Base-by-base conservation (phyloP, 2,329 filamentous ascomycete genomes). In the Cordyceps tenuipes region DNA sequence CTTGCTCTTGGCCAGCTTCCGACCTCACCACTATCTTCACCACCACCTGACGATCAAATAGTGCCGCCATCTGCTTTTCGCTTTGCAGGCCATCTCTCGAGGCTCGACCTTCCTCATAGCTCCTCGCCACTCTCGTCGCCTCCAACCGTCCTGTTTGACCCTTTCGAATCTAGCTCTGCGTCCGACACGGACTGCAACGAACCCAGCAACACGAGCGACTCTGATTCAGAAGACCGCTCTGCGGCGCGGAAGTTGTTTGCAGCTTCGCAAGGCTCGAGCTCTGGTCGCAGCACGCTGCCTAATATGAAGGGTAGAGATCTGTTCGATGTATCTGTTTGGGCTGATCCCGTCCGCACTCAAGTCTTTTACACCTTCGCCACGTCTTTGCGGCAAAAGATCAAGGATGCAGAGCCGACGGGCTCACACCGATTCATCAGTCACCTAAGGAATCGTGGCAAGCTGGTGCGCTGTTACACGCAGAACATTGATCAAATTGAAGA, bases 401-500 rank as follows among this genome's bases (percentile, higher is more conserved):
- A 76, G 44, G 79, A 81, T n/a, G 84, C 87, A 10, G 73, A 80
- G 57, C 86, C 86, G 0, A 89, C 86, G 1, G 76, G 77, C 19
- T 87, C 84, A 1, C 87, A 90, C 71, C 82, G 81, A 59, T 89
- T 90, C 68, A 86, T 90, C 64, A 80, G 82, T 48, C 81, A 84
- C 39, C 76, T 90, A 5, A 79, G 85, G 49, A 85, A 89, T 67
- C 79, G 82, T 4, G 84, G 86, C 3, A 86, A 87, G 63, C 76
- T 90, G 5, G 84, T 89, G 36, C 77, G 87, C 44, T 88, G 86
- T 66, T 90, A 90, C 66, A 90, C 87, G 0, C 87, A 90, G 65
- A 90, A 90, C 64, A 90, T 90, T 64, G 87, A 90, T 65, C 83
- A 85, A 63, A 82, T 90, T 7, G 87, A 90, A 68, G 83, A 86